Base-by-base conservation (phyloP, 2,329 filamentous ascomycete species). In the Amylocarpus encephaloides region DNA sequence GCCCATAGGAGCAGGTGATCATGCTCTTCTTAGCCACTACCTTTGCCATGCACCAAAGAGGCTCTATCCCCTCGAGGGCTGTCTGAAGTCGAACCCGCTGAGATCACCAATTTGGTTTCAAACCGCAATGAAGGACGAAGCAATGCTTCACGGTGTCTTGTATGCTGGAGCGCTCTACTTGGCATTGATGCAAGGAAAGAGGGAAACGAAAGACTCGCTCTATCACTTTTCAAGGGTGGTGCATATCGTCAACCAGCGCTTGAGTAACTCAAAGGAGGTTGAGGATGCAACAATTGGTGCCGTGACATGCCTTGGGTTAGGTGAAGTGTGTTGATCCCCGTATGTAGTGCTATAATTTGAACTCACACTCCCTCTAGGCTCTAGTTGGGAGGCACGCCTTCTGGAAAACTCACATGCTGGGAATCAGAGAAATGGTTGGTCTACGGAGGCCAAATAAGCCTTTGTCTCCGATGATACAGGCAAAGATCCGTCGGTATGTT, bases 371-470 rank as follows among this genome's bases (percentile, higher is more conserved):
- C 18, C 10, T 13, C 15, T 45, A 57, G 57, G 54, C 60, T 26
- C 44, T 56, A 29, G 44, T 40, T 9, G 60, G 60, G 26, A 53
- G 58, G 33, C 18, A 39, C 1, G 42, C 58, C 15, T 30, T 46
- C 19, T 62, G 59, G 59, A 48, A 53, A 36, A 30, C 55, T 10
- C 59, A 62, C 35, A 61, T 60, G 59, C 46, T 46, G 30, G 57
- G 58, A 11, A 46, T 61, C n/a, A 53, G 59, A 33, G 48, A 59
- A 13, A 54, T 61, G 46, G 48, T 61, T 4, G 26, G 33, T 9
- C 34, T 32, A 1, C 40, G 52, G 43, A 46, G 51, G 3, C 34
- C 36, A 5, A 39, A 57, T 5, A 34, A 46, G 5, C 50, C 45
- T 10, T 26, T 60, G 10, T 18, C 36, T 6, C 30, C 22, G 2